A percentile compares a stretch with the other conserved stretches of the same genome.
These are phyloP conservation scores for Plantago rigida DNA, from an alignment of 305 asterid species.

Conservation along the genomic window DNA sequence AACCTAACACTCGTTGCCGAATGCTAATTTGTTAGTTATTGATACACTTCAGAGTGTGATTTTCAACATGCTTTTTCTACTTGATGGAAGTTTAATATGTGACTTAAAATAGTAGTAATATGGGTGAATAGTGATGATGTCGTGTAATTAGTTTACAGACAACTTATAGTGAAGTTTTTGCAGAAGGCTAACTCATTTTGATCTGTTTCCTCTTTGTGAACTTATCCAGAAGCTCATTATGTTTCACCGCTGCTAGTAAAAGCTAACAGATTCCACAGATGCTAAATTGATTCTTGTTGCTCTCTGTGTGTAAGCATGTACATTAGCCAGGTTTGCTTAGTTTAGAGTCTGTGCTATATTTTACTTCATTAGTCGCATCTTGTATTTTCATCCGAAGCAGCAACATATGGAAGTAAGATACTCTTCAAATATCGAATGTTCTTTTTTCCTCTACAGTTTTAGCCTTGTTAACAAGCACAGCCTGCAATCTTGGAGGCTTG, in stretches of 20 bases:
- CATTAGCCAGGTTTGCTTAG: neutral
- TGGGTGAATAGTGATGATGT: no score
- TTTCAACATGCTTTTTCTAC: no score
- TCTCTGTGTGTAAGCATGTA: no score
- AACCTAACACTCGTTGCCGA: no score
- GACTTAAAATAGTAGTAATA: no score
- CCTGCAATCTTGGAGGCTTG: no score
- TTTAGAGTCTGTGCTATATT: neutral
- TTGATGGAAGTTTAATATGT: no score
- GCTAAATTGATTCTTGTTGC: no score
- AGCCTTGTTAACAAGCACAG: neutral
- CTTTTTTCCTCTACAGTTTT: slow-evolving; percentile 1
- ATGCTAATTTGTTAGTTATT: no score
- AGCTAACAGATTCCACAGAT: neutral
- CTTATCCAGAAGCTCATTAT: neutral
- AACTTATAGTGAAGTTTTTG: neutral
- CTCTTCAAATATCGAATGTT: neutral
- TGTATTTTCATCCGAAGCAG: neutral
- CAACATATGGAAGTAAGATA: no score
- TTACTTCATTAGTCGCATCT: neutral
- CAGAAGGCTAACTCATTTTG: neutral
- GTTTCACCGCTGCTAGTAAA: neutral
- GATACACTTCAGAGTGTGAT: no score
- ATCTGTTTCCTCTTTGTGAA: neutral
- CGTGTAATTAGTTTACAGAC: no score